Base-by-base conservation (phyloP, 441 rosid species). In the Gossypium schwendimanii region DNA sequence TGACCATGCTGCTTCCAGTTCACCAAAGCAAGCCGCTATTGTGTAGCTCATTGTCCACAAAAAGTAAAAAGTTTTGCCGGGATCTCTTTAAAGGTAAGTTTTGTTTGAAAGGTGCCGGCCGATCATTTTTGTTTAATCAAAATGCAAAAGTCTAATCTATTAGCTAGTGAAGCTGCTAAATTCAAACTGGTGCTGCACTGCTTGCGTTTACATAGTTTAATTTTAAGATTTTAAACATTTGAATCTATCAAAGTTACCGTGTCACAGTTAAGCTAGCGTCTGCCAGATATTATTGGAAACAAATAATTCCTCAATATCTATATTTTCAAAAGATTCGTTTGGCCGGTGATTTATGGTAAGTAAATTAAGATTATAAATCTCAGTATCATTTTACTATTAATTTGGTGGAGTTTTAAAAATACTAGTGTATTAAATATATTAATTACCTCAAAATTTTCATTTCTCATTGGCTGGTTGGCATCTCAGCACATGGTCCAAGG, bases 1-100 rank as follows among this genome's bases (percentile, higher is more conserved):
- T 6, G 71, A 55, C 28, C 0, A 1, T 4, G 50, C 39, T 39
- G 73, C 49, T 28, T 75, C 70, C 74, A 75, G 65, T 52, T 69
- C 74, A 69, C 12, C 21, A 23, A 75, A 60, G 77, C 63, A 17
- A 23, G 24, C 28, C 11, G 20, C 39, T 2, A 33, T 54, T 31
- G 33, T 31, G 33, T 31, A 31, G 6, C 33, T 31, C 33, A 31
- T 31, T 31, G 33, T 31, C 33, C 33, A 31, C 6, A 33, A 6
- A 21, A 54, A 2, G 41, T 24, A 20, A 9, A 15, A 59, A 26
- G 57, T 50, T 49, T 6, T 10, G 57, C 12, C n/a, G 52, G 47
- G 36, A 31, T 31, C 36, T 4, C 20, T 26, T 59, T 14, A 6
- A 26, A 54, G 60, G 2, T 1, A 4, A 14, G 49, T 71, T 7